Evolutionary conservation across 202 grass and related monocot genomes (phyloP), one percentile per base, ranked within the genome.

Genomic region (Schoenoplectus tabernaemontani): DNA sequence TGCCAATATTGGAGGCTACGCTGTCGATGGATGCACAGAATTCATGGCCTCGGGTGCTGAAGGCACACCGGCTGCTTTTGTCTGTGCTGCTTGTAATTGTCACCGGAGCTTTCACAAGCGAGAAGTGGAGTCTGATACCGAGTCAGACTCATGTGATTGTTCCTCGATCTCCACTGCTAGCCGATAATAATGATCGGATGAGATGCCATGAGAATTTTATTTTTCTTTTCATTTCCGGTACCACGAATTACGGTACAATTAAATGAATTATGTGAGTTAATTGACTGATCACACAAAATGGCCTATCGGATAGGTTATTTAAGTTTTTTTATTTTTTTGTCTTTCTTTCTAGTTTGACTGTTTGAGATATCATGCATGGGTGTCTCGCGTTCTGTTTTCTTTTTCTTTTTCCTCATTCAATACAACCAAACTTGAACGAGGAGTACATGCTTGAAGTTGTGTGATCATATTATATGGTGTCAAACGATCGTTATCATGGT

Each of bases 81-180:
- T 85, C 13, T 97, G 93, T 70, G 93, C 91, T 37, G 93, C 93
- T 57, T 97, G 93, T 82, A 67, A 57, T 56, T 97, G 93, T 83
- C 93, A 97, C 89, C 91, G 91, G 38, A 97, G 91, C 83, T 97
- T 97, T 83, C 93, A 97, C 89, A 82, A 87, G 82, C 87, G 93
- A 28, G 91, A 91, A 75, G 82, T 92, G 22, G 84, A 80, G 26
- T 59, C 77, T 0, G 77, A 80, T 16, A 17, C 22, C 0, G 77
- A 80, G 54, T 76, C 75, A 12, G 84, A 84, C 28, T 23, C 60
- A 32, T 87, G 77, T 32, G 91, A 93, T 84, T 90, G 84, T 79
- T 90, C 89, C 46, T 90, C 91, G 37, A 74, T 83, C 85, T 74
- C 90, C 62, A 36, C 62, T 37, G 57, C 81, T 1, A 48, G 68